Evolutionary conservation across 352 stramenopile genomes (phyloP).

Genomic region (Pythium vanterpoolii): DNA sequence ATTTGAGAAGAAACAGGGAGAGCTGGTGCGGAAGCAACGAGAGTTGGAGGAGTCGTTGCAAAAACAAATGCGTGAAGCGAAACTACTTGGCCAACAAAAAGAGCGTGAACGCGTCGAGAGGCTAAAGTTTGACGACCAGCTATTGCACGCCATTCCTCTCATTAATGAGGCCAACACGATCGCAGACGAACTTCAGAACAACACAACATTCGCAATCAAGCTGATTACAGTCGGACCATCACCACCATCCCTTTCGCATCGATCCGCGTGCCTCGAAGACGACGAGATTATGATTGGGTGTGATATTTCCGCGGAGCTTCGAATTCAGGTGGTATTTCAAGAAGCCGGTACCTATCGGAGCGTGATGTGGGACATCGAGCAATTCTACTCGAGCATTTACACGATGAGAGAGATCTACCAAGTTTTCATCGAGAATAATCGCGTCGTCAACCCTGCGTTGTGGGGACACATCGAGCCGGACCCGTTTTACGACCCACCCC

Average conservation of each 20-base stretch:
- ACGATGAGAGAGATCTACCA: constrained; percentile 89
- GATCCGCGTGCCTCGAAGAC: constrained; percentile 36
- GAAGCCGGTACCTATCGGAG: constrained; percentile 69
- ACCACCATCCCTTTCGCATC: constrained; percentile 25
- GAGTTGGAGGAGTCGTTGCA: constrained; percentile 70
- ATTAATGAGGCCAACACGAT: constrained; percentile 88
- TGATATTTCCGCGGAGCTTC: constrained; percentile 59
- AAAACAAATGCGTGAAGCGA: constrained; percentile 78
- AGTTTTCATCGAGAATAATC: constrained; percentile 74
- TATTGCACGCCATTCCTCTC: constrained; percentile 74
- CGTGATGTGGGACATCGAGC: constrained; percentile 76
- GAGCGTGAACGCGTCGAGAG: constrained; percentile 71
- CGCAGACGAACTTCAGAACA: constrained; percentile 70
- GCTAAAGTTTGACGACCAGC: constrained; percentile 72
- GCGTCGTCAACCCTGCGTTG: constrained; percentile 26
- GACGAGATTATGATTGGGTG: constrained; percentile 48
- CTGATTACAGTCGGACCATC: constrained; percentile 58
- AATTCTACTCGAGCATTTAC: constrained; percentile 78
- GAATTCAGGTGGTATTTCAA: constrained; percentile 77
- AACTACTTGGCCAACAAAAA: constrained; percentile 61
- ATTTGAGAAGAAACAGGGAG: constrained; percentile 75
- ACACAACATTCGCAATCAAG: constrained; percentile 63
- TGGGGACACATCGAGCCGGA: constrained; percentile 35
- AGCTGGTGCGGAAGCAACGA: constrained; percentile 59
- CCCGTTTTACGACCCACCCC: constrained; percentile 75